Evolutionary conservation across 2,329 filamentous ascomycete species (phyloP).

Genomic region (Cladophialophora chaetospira): DNA sequence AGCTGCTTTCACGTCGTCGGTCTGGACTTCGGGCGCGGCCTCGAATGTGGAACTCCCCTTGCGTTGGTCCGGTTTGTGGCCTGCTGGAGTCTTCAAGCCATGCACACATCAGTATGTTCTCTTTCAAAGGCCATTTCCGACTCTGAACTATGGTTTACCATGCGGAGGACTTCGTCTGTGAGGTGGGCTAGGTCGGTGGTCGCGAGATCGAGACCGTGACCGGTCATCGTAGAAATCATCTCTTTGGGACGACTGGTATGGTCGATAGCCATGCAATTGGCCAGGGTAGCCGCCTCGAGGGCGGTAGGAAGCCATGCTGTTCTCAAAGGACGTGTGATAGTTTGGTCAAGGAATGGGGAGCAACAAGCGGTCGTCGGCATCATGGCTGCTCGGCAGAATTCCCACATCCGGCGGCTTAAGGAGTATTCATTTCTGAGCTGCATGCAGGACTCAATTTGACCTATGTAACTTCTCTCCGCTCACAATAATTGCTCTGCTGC

Average conservation of each 20-base stretch:
- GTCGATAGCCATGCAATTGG: conserved; percentile 24
- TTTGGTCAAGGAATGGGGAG: background rate
- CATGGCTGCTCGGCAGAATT: too few species aligned
- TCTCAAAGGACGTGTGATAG: background rate
- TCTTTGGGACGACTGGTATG: conserved; percentile 35
- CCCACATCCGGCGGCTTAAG: too few species aligned
- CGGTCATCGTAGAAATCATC: conserved; percentile 52
- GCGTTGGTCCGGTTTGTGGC: conserved; percentile 41
- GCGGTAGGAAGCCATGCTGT: conserved; percentile 31
- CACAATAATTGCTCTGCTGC: background rate
- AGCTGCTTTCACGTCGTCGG: conserved; percentile 36
- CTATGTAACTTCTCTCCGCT: background rate
- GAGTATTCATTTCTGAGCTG: too few species aligned
- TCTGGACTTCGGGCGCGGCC: conserved; percentile 39
- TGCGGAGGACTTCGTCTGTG: conserved; percentile 50
- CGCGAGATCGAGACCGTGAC: conserved; percentile 43
- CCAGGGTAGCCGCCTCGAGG: conserved; percentile 17
- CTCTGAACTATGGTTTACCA: conserved; percentile 42
- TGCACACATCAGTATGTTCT: conserved; percentile 43
- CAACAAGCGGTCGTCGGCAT: background rate
- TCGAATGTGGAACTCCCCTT: conserved; percentile 39
- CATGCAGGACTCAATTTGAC: too few species aligned
- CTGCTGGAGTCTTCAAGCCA: conserved; percentile 42
- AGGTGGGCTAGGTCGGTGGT: conserved; percentile 41
- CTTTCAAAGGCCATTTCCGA: conserved; percentile 27